Evolutionary conservation across 192 early-diverging fungal species (phyloP), one percentile per base, ranked within the genome.

Genomic region (Podila epigama): DNA sequence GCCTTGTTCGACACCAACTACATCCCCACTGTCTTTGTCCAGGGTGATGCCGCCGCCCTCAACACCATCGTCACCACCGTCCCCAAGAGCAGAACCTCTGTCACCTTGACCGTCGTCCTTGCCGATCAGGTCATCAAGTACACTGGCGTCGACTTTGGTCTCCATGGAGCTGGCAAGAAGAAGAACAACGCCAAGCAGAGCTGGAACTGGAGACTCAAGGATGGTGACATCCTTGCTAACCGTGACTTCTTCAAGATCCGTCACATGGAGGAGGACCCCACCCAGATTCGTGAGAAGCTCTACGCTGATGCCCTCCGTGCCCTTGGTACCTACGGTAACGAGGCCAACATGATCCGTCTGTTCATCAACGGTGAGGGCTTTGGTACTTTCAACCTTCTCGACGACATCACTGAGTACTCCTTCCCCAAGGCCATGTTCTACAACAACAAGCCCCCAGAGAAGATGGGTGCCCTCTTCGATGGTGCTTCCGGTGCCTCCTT

Each of bases 101-200:
- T 69, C 27, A 85, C 68, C 31, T 20, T 82, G 31, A 82, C 81
- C 31, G 63, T 77, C 39, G 50, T 85, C 53, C 66, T 68, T 20
- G 69, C 81, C 34, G 66, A 82, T 25, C 69, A 72, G 52, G 66
- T 73, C 18, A 66, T 69, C 22, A 66, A 69, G 12, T 80, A 79
- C 31, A 58, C 56, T 20, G 82, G 70, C 18, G 66, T 70, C 27
- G n/a, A 25, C 25, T 85, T 85, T 22, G 81, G 83, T 77, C 69
- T 85, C 44, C 83, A 85, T 57, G 69, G 69, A 16, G 62, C 80
- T 27, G 83, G 83, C 50, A 80, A 79, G 56, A 82, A 82, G 63
- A 82, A 82, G 10, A 85, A 85, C 62, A 79, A 85, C 37, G 78
- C 83, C 58, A 85, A 85, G 62, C 83, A 85, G 44, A 80, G 72